Evolutionary conservation across 768 basidiomycete genomes (phyloP), one percentile per base, ranked within the genome.

Genomic region (Hygrophorus russula): DNA sequence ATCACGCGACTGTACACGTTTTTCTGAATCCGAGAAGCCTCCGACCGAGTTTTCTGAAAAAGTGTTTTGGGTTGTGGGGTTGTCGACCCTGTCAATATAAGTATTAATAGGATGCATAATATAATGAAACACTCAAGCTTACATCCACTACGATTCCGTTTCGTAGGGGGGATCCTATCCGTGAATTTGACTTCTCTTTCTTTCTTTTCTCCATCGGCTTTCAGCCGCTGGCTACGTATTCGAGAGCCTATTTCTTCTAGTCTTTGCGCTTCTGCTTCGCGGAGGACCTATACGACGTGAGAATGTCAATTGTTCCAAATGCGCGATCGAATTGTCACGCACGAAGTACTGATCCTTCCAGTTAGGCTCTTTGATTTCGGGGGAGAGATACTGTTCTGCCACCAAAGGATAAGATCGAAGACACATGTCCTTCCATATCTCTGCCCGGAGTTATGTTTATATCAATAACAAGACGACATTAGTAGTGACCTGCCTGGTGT

Each of bases 321-420:
- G 32, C 14, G 24, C n/a, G 15, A 15, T 38, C n/a, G 35, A 27
- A 11, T n/a, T 3, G 7, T 11, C 11, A 60, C 82, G 41, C 55
- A 86, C 85, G 53, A 76, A 81, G 53, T 73, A 85, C 41, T 75
- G 70, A 39, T 76, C 73, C 51, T 71, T 76, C 85, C 84, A 88
- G 18, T 70, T 67, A 24, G 74, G 74, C 45, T 70, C 70, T 46
- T 64, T 58, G 27, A 64, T 58, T 24, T 63, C 56, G 45, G 62
- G 62, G 36, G 55, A 55, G 41, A 58, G 51, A 53, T 71, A 74
- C 42, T 67, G 67, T 51, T 76, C 70, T 43, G 66, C 63, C 36
- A 71, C 67, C 46, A 74, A 62, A 36, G 74, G 73, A 58, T 74
- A 83, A 41, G 70, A 69, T 54, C 69, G 69, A 59, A 71, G 70